Base-by-base conservation (phyloP, 345 rosid genomes). In the Heritiera fomes region DNA sequence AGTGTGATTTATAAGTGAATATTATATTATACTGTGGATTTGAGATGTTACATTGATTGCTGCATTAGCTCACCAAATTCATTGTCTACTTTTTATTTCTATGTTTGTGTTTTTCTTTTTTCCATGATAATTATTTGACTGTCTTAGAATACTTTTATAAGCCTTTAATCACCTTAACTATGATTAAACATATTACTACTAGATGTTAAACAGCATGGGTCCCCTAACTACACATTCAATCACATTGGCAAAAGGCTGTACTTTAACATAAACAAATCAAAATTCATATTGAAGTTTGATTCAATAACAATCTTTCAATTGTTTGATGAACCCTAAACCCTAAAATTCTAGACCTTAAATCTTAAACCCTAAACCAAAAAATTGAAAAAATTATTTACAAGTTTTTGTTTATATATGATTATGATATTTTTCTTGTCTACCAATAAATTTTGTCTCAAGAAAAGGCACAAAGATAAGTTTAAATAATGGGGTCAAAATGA, bases 151-250 rank as follows among this genome's bases (percentile, higher is more conserved):
- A n/a, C n/a, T n/a, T n/a, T n/a, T n/a, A n/a, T n/a, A n/a, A n/a
- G n/a, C n/a, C n/a, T n/a, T n/a, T n/a, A n/a, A n/a, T n/a, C 28
- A 61, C 65, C 3, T 49, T 49, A 49, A 49, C 15, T 49, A 49
- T 49, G 52, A 49, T 49, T 49, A 49, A 49, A 49, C 14, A 49
- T 10, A 49, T 49, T 49, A 3, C 15, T 49, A 49, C 52, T 49
- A 49, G 3, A 49, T 49, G 15, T 49, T 49, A 49, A 11, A 49
- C 38, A 40, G 9, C 1, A 47, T 9, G 50, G 14, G 52, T 49
- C 52, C 67, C 64, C 46, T 63, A 47, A 34, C n/a, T 14, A 49
- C 17, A 47, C 61, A 62, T n/a, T 76, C 78, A 76, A 76, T 76
- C 71, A 63, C 34, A 76, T 76, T 76, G 71, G 15, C 46, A 76